These are phyloP conservation scores for Silene uniflora DNA, from an alignment of 148 eudicot species.

Conservation along the genomic window DNA sequence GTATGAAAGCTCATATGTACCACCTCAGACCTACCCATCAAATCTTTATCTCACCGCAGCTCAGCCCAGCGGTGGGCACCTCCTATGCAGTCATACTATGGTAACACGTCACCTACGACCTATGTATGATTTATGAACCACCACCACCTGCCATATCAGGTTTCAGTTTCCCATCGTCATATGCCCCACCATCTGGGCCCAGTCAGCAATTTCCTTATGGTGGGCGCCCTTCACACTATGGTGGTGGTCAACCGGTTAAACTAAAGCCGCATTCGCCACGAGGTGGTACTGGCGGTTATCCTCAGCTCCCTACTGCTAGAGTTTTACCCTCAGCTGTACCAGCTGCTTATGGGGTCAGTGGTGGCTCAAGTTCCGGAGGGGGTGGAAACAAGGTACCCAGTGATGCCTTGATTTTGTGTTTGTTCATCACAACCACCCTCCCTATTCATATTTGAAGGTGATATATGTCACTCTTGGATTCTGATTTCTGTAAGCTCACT, in stretches of 20 bases:
- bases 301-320: conserved; percentile 64
- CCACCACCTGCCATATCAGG: conserved; percentile 49
- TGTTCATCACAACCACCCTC: background rate
- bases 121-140: too few species aligned
- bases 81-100: conserved; percentile 52
- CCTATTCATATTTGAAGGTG: background rate
- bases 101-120: conserved; percentile 42
- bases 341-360: conserved; percentile 46
- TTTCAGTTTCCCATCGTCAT: conserved; percentile 48
- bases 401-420: conserved; percentile 10
- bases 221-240: conserved; percentile 56
- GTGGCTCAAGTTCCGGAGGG: too few species aligned
- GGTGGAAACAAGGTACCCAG: too few species aligned
- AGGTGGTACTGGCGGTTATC: conserved; percentile 48
- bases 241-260: conserved; percentile 57
- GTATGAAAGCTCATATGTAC: conserved; percentile 52
- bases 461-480: background rate
- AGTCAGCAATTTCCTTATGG: conserved; percentile 54
- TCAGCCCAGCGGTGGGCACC: conserved; percentile 41
- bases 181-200: conserved; percentile 46
- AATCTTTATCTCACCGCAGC: conserved; percentile 35
- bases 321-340: conserved; percentile 57
- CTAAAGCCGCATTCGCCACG: conserved; percentile 41
- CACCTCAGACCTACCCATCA: conserved; percentile 44
- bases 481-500: background rate